Evolutionary conservation across 2,329 filamentous ascomycete species (phyloP), one percentile per base, ranked within the genome.

Genomic region (Fusarium coffeatum): DNA sequence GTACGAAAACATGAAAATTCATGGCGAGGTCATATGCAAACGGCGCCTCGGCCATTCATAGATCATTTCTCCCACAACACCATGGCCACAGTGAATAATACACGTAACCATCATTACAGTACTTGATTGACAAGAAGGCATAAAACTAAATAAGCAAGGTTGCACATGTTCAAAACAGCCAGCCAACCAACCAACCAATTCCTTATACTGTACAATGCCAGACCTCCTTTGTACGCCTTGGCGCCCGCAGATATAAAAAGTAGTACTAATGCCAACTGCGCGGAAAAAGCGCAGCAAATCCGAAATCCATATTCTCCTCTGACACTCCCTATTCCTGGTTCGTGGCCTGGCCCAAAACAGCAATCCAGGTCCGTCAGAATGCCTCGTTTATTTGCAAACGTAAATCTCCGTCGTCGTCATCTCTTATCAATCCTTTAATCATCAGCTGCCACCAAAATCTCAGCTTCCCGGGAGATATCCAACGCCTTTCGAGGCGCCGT

Each of bases 361-460:
- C 34, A 47, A 59, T 48, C 58, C 54, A 63, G 32, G 40, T 59
- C 67, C 55, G 32, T 57, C 42, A 63, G 67, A 59, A 68, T 68
- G 58, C 50, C 61, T 69, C 68, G 60, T 66, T 69, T 66, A 62
- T 59, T 55, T 59, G 55, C 54, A 56, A 47, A 42, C 30, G 32
- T 57, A 66, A 56, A 55, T 48, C 54, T 32, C 46, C 32, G 23
- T 64, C 34, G 15, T 58, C 55, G 22, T 71, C 59, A 49, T 64
- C 55, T 47, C 42, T 56, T 48, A 43, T 34, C 22, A 45, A 45
- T 49, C 46, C 49, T 47, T 57, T 51, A 72, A 43, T 69, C 42
- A 7, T 69, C 69, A 48, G 58, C 40, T 55, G 74, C 64, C 49
- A 76, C 69, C 11, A 63, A 58, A 20, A 76, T 76, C 58, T 75